Percentiles rank a stretch among this genome's conserved stretches.
Conservation (phyloP, 2,329 filamentous ascomycete species). For the Colletotrichum sublineola region DNA sequence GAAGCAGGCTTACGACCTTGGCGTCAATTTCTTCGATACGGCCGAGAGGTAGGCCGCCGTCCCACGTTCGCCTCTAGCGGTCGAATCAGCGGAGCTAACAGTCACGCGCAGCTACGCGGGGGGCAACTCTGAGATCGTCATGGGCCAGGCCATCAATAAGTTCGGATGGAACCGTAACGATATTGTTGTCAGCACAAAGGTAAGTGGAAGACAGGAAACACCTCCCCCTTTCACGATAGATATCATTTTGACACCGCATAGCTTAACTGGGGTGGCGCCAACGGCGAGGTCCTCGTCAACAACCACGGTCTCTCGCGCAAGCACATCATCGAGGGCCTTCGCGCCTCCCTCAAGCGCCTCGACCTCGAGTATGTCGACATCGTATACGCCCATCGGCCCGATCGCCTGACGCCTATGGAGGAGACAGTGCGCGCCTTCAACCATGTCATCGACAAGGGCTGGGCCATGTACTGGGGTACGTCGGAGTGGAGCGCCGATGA, state of each 20-base stretch:
- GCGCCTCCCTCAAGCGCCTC: constrained; percentile 68
- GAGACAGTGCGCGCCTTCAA: constrained; percentile 80
- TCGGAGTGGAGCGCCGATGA: constrained; percentile 79
- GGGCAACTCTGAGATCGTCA: constrained; percentile 74
- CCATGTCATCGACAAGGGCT: constrained; percentile 75
- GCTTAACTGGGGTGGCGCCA: constrained; percentile 75
- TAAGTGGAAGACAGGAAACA: constrained; percentile 43
- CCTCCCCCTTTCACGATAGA: neutral
- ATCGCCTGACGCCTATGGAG: constrained; percentile 77
- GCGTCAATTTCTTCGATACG: constrained; percentile 74
- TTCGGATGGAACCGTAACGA: constrained; percentile 73
- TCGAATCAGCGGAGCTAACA: constrained; percentile 46
- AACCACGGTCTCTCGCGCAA: constrained; percentile 72
- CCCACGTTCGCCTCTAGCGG: constrained; percentile 46
- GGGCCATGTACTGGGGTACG: constrained; percentile 80
- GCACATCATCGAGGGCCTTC: constrained; percentile 71
- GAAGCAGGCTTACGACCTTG: constrained; percentile 71
- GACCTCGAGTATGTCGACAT: constrained; percentile 74
- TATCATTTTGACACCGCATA: neutral
- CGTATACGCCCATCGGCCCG: constrained; percentile 78
- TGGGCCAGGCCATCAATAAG: constrained; percentile 72
- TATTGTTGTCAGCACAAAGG: constrained; percentile 69
- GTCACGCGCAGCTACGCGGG: constrained; percentile 60
- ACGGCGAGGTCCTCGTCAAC: constrained; percentile 72
- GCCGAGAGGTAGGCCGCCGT: constrained; percentile 59